Base-by-base conservation (phyloP, 2,329 filamentous ascomycete genomes). In the Ophiocordyceps camponoti-floridani region DNA sequence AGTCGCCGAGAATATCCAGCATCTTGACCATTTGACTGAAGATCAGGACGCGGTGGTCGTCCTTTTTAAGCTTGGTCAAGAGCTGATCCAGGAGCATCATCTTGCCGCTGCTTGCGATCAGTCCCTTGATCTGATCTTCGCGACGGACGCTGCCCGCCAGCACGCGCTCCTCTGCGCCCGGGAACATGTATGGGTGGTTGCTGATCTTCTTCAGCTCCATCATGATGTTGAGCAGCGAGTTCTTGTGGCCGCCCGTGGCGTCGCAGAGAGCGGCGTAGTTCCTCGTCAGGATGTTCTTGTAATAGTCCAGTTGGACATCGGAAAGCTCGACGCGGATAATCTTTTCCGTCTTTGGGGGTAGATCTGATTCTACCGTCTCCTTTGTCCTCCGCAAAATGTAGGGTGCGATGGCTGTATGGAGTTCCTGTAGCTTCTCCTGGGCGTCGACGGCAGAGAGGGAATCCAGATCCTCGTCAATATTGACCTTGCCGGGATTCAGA, bases 1-100 rank as follows among this genome's bases (percentile, higher is more conserved):
- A 98, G 55, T 98, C 89, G 41, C 86, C 85, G 1, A 98, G 72
- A 44, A 98, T 91, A 56, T 98, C 88, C 19, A 98, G 74, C 84
- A 98, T 96, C 58, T 86, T 93, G 33, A 98, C 93, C 91, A 98
- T 98, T 59, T 98, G 91, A 60, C 89, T 96, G 69, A 98, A 98
- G 51, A 98, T 96, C 50, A 98, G 67, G 12, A 98, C 93, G 45
- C 91, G 84, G 62, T 98, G 91, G 42, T 85, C 86, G 56, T 98
- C 91, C 52, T 82, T 84, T 61, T 83, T 94, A 51, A 98, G 67
- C 63, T 98, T 98, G 6, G 83, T 82, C 11, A 98, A 72, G n/a
- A 98, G 77, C 58, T 88, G 86, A 54, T 98, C 91, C 8, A 98
- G 75, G 43, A 98, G 72, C 87, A 96, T 96, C 91, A 98, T 95